A percentile compares a stretch with the other conserved stretches of the same genome.
These are phyloP conservation scores for Danielozyma ontarioensis DNA, from an alignment of 805 yeast species.

Conservation along the genomic window DNA sequence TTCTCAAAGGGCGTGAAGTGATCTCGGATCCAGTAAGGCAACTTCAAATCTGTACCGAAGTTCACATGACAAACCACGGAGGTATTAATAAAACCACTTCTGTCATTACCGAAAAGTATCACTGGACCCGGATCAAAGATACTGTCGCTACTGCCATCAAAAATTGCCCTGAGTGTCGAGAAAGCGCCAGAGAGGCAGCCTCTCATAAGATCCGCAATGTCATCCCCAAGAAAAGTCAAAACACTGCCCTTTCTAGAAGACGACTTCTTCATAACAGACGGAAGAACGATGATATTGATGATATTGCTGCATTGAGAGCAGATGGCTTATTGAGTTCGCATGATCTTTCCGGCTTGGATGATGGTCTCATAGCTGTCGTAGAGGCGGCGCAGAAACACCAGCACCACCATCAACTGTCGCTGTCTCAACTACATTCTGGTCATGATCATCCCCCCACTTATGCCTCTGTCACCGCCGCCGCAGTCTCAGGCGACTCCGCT, in stretches of 20 bases:
- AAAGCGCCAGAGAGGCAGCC: conserved; percentile 26
- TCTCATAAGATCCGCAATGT: conserved; percentile 4
- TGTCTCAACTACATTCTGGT: conserved; percentile 6
- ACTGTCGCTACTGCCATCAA: conserved; percentile 77
- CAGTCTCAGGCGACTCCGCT: conserved; percentile 16
- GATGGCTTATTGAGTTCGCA: conserved; percentile 28
- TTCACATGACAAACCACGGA: conserved; percentile 67
- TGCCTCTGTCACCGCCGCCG: conserved; percentile 33
- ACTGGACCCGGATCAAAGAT: conserved; percentile 88
- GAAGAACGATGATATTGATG: conserved; percentile 25
- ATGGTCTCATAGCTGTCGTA: conserved; percentile 53
- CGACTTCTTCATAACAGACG: conserved; percentile 7
- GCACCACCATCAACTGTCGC: conserved; percentile 11
- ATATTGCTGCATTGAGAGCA: conserved; percentile 25
- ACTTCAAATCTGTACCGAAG: conserved; percentile 62
- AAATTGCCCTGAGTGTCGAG: conserved; percentile 71
- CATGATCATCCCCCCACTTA: conserved; percentile 15
- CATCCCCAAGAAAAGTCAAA: not conserved
- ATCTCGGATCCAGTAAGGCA: conserved; percentile 72
- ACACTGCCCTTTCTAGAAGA: not conserved
- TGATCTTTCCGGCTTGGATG: conserved; percentile 41
- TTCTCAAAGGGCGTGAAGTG: conserved; percentile 80
- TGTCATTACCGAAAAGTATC: conserved; percentile 70
- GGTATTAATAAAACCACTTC: conserved; percentile 90
- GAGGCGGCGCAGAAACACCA: conserved; percentile 49